Conservation (phyloP, 177 flowering plant genomes). For the Telopea speciosissima region DNA sequence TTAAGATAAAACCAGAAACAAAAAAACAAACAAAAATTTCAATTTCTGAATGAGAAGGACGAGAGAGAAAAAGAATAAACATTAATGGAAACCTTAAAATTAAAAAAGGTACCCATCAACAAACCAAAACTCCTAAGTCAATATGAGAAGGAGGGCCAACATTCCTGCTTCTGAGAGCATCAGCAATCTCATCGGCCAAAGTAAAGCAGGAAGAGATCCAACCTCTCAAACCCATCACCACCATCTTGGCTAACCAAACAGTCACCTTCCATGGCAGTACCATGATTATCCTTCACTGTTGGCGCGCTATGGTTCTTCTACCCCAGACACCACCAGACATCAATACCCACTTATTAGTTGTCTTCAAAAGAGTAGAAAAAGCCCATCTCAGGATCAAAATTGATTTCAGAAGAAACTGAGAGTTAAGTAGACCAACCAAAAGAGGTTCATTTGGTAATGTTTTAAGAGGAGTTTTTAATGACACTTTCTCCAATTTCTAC, state of each 20-base stretch:
- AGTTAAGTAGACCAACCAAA: background rate
- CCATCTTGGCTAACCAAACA: conserved; percentile 52
- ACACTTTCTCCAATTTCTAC: no score
- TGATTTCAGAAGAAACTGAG: background rate
- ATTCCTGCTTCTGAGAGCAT: conserved; percentile 42
- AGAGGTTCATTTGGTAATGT: no score
- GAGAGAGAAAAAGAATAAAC: no score
- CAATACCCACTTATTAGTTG: conserved; percentile 2
- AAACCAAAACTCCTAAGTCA: background rate
- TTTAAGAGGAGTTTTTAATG: no score
- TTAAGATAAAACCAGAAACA: no score
- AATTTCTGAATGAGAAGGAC: no score
- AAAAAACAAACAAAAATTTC: no score
- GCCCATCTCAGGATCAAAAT: conserved; percentile 3
- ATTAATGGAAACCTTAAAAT: background rate
- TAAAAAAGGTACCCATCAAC: background rate
- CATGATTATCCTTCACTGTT: conserved; percentile 28
- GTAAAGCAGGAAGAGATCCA: conserved; percentile 71
- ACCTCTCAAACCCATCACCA: conserved; percentile 60
- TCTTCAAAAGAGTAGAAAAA: background rate
- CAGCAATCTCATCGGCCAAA: conserved; percentile 74
- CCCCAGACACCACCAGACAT: background rate
- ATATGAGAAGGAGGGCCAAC: conserved; percentile 26
- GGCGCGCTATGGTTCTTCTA: background rate
- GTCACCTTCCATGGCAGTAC: conserved; percentile 57